phyloP scores from a whole-genome alignment of 2,329 filamentous ascomycete species.

The Aspergillus alliaceus region DNA sequence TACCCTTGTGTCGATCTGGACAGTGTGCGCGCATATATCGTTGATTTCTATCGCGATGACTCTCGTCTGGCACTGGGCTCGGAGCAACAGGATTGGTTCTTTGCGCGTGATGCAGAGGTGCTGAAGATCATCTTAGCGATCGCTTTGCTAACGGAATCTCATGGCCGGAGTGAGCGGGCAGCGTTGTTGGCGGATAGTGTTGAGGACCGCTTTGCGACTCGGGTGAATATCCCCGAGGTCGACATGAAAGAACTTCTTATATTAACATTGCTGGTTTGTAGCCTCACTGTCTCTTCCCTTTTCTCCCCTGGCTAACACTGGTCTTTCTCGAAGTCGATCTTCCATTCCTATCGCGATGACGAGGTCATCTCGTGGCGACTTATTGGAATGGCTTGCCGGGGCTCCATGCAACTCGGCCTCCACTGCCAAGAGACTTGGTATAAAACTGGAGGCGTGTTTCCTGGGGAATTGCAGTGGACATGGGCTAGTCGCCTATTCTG shows the following conservation, averaged over 20 bases:
- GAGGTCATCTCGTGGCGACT: constrained; percentile 52
- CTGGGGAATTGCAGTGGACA: constrained; percentile 36
- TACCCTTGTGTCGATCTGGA: constrained; percentile 79
- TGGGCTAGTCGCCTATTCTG: constrained; percentile 47
- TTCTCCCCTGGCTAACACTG: background rate
- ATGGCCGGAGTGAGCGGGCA: constrained; percentile 67
- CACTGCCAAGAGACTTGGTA: constrained; percentile 48
- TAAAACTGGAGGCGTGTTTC: constrained; percentile 35
- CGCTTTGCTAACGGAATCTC: constrained; percentile 71
- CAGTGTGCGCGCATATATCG: constrained; percentile 55
- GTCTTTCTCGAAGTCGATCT: constrained; percentile 27
- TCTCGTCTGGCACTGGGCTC: background rate
- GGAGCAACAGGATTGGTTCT: constrained; percentile 35
- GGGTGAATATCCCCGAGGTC: constrained; percentile 36
- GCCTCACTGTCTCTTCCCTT: background rate
- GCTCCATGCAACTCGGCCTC: constrained; percentile 51
- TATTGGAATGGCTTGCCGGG: constrained; percentile 49
- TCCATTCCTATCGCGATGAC: constrained; percentile 48
- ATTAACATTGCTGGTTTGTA: constrained; percentile 28
- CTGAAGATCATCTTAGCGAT: constrained; percentile 80
- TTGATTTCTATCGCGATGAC: constrained; percentile 23
- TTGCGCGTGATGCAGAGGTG: constrained; percentile 58
- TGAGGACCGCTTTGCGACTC: constrained; percentile 34
- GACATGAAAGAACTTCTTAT: constrained; percentile 41
- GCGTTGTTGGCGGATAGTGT: constrained; percentile 35